Percentiles rank a stretch among this genome's conserved stretches.
Evolutionary conservation across 2,329 filamentous ascomycete genomes (phyloP).

Genomic region (Nectriaceae sp.): DNA sequence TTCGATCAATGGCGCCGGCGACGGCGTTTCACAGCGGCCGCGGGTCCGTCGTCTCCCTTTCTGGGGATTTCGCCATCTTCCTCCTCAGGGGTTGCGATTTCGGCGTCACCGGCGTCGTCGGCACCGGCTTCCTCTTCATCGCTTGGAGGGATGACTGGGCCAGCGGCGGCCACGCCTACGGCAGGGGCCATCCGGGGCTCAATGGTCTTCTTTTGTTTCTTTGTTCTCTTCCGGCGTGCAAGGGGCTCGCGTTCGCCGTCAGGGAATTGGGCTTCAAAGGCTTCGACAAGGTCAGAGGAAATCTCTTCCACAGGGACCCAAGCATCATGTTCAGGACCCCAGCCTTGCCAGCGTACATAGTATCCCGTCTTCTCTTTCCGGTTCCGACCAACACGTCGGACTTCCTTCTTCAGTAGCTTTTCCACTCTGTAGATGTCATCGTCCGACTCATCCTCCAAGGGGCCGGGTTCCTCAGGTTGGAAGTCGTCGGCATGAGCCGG

Average conservation of each 20-base stretch:
- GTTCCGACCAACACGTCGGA: not conserved
- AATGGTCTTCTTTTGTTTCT: too few species aligned
- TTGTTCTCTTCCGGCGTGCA: too few species aligned
- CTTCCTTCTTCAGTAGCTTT: not conserved
- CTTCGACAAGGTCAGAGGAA: not conserved
- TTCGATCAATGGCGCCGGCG: too few species aligned
- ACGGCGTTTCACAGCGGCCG: too few species aligned
- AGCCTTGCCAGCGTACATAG: conserved; percentile 1
- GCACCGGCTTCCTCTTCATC: too few species aligned
- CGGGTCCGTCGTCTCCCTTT: too few species aligned
- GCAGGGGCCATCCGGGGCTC: too few species aligned
- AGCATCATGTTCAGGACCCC: not conserved
- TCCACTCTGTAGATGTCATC: not conserved
- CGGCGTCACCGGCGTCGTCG: too few species aligned
- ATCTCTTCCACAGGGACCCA: not conserved
- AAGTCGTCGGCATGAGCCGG: conserved; percentile 5
- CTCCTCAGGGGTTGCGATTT: too few species aligned
- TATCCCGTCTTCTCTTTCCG: not conserved
- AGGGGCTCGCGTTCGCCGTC: not conserved
- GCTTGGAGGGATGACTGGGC: too few species aligned
- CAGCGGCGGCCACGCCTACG: too few species aligned
- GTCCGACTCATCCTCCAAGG: not conserved
- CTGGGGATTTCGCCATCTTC: too few species aligned
- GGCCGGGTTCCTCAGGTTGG: not conserved
- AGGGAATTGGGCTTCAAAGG: not conserved